Evolutionary conservation across 192 early-diverging fungal species (phyloP), one percentile per base, ranked within the genome.

Genomic region (Chytriomyces sp.): DNA sequence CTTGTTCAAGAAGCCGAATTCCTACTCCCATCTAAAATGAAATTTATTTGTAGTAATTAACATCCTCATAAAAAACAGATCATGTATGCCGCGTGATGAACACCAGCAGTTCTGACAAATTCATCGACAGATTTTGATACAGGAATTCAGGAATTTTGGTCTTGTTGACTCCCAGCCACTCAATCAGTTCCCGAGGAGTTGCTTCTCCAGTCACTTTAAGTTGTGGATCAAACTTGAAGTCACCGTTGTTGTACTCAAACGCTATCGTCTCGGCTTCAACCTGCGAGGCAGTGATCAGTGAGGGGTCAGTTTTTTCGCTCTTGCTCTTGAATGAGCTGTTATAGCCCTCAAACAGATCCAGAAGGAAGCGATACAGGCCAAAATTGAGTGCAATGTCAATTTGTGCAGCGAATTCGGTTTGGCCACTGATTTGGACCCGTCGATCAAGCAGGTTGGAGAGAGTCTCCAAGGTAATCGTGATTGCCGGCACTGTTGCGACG

Each of bases 191-290:
- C 56, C 74, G 70, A 39, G 83, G 81, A 8, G 81, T 85, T 31
- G 83, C 83, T 49, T 85, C 83, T 17, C 83, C 83, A 5, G 83
- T 85, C 40, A 85, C 78, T 56, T 82, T 84, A 0, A 85, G 69
- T 63, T 82, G 83, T 17, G 83, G 83, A 37, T 85, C 83, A 70
- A 85, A 85, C 41, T 72, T 65, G 65, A 81, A 66, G 22, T 78
- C 76, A 19, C 77, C 78, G 28, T 52, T 79, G 17, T 36, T 31
- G n/a, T 57, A 59, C 31, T 31, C 39, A 60, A 59, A 69, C 39
- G 33, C 22, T 1, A 7, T 12, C 12, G 34, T 10, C 57, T 25
- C 17, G 19, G 28, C 12, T 2, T 31, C 32, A n/a, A 31, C 22
- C 3, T 30, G 3, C 36, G 36, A 28, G 14, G 26, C 60, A 53